Conservation (phyloP, 768 basidiomycete genomes). For the Nidularia sp. region DNA sequence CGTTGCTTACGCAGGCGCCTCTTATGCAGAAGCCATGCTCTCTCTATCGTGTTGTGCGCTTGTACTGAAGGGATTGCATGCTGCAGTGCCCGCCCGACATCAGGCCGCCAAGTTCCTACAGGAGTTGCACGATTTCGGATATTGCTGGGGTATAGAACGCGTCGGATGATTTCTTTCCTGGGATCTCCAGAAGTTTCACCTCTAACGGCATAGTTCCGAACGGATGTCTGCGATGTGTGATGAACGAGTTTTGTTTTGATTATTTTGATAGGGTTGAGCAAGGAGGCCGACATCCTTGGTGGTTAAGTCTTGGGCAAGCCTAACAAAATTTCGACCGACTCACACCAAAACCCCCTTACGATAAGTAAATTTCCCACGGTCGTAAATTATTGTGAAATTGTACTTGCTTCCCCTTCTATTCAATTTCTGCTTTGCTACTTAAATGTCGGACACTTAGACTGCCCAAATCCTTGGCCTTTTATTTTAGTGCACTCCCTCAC, state of each 20-base stretch:
- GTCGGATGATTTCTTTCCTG: conserved; percentile 70
- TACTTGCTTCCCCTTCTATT: no score
- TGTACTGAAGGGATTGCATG: conserved; percentile 85
- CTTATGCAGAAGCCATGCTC: conserved; percentile 83
- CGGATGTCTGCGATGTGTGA: conserved; percentile 20
- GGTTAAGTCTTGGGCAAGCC: neutral
- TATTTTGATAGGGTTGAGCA: conserved; percentile 24
- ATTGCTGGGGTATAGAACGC: conserved; percentile 77
- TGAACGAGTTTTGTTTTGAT: conserved; percentile 20
- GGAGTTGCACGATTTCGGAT: conserved; percentile 68
- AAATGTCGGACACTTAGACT: no score
- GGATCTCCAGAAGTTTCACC: conserved; percentile 48
- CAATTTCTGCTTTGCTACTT: no score
- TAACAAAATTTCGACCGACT: conserved; percentile 1
- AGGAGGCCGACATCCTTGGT: conserved; percentile 32
- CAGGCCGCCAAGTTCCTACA: conserved; percentile 79
- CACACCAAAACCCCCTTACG: neutral
- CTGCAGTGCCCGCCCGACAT: conserved; percentile 72
- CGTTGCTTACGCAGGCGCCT: conserved; percentile 70
- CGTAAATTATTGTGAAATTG: neutral
- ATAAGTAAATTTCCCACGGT: conserved; percentile 4
- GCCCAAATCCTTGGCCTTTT: no score
- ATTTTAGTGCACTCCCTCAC: no score
- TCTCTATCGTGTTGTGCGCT: conserved; percentile 88
- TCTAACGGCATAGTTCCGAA: conserved; percentile 36